Conservation (phyloP, 495 filamentous ascomycete species). For the Alectoria sarmentosa region DNA sequence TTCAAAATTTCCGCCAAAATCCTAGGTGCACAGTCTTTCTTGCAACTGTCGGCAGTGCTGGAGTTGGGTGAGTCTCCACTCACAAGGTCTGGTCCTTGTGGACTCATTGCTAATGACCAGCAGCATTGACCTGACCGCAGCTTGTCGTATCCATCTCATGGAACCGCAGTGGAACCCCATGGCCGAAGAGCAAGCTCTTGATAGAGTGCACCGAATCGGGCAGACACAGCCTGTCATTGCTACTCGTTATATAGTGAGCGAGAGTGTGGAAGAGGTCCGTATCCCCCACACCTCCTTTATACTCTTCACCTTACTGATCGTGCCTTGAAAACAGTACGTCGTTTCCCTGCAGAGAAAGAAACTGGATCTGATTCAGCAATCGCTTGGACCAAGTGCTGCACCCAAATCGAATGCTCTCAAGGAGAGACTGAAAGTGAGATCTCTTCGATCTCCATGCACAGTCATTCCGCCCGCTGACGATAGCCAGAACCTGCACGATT, state of each 20-base stretch:
- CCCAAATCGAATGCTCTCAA: not conserved
- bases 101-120: not conserved
- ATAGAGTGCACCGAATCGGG: constrained; percentile 35
- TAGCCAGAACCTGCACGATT: constrained; percentile 3
- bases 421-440: constrained; percentile 5
- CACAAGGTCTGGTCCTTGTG: too few species aligned
- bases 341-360: constrained; percentile 14
- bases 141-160: constrained; percentile 36
- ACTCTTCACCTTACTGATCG: not conserved
- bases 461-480: not conserved
- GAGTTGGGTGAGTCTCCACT: constrained; percentile 3
- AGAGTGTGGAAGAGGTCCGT: constrained; percentile 45
- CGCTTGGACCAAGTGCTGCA: constrained; percentile 2
- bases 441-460: not conserved
- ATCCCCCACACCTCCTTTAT: not conserved
- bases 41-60: constrained; percentile 13
- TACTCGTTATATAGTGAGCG: constrained; percentile 36
- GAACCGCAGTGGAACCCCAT: constrained; percentile 33
- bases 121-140: constrained; percentile 31
- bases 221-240: constrained; percentile 36
- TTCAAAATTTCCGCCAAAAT: constrained; percentile 3
- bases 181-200: constrained; percentile 37
- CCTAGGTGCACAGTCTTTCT: constrained; percentile 11
- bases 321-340: constrained; percentile 5
- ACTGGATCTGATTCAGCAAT: constrained; percentile 14